Conservation (phyloP, 2,329 filamentous ascomycete genomes). For the Aureobasidium zeae region DNA sequence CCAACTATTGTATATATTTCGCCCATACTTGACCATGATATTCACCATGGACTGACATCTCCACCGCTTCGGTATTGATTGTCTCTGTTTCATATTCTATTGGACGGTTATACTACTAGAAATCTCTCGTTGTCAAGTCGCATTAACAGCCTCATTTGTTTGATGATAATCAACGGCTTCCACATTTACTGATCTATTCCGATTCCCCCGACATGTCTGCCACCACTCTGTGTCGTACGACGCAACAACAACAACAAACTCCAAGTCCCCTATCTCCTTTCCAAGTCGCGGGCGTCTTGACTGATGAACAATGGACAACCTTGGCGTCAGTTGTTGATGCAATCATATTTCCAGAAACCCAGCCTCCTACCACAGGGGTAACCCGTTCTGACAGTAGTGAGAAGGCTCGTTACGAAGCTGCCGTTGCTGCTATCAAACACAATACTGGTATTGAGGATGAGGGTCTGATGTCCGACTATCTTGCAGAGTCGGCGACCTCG, state of each 20-base stretch:
- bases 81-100: conserved; percentile 5
- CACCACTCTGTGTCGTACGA: conserved; percentile 10
- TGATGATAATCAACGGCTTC: conserved; percentile 7
- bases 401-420: conserved; percentile 25
- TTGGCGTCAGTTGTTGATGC: conserved; percentile 50
- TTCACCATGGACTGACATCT: no score
- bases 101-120: conserved; percentile 6
- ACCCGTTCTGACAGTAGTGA: background rate
- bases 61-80: conserved; percentile 8
- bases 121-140: conserved; percentile 1
- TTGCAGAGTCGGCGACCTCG: conserved; percentile 30
- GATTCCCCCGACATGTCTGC: no score
- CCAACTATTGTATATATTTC: no score
- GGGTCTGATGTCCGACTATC: conserved; percentile 23
- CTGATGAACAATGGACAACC: conserved; percentile 49
- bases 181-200: conserved; percentile 9
- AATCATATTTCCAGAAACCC: conserved; percentile 43
- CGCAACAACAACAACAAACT: conserved; percentile 12
- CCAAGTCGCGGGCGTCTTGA: conserved; percentile 41
- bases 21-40: no score
- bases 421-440: conserved; percentile 33
- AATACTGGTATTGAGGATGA: conserved; percentile 34
- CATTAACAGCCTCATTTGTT: no score
- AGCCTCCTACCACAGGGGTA: no score
- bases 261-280: conserved; percentile 37